A percentile compares a stretch with the other conserved stretches of the same genome.
Conservation (phyloP, 495 filamentous ascomycete genomes). For the Talaromyces ruber region DNA sequence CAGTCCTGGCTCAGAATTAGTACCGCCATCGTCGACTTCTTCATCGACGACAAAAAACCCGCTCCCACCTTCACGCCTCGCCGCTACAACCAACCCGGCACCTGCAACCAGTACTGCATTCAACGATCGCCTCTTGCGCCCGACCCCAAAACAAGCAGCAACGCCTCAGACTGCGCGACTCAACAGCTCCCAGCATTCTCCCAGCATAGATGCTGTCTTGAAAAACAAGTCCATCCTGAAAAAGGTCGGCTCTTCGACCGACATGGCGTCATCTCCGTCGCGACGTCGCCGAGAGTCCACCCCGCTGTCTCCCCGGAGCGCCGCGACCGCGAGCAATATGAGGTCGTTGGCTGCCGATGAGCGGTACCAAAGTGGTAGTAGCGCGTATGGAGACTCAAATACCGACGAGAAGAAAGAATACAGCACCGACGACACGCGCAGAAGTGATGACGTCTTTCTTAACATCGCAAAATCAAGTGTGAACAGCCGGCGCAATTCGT, state of each 20-base stretch:
- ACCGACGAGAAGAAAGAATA: conserved; percentile 9
- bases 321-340: neutral
- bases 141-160: neutral
- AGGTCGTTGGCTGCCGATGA: neutral
- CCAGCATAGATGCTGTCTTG: conserved; percentile 8
- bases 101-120: neutral
- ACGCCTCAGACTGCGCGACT: neutral
- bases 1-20: neutral
- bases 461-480: conserved; percentile 49
- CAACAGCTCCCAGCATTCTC: neutral
- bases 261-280: neutral
- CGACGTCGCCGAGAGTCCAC: conserved; percentile 1
- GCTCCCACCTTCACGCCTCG: conserved; percentile 32
- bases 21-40: neutral
- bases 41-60: conserved; percentile 19
- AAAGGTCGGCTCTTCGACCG: conserved; percentile 2
- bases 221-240: conserved; percentile 10
- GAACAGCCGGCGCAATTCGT: conserved; percentile 36
- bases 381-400: neutral
- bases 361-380: neutral
- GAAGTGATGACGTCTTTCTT: conserved; percentile 54
- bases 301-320: conserved; percentile 7
- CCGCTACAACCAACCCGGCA: conserved; percentile 23
- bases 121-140: conserved; percentile 5
- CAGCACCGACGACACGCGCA: conserved; percentile 24